Evolutionary conservation across 129 eudicot species (phyloP), one percentile per base, ranked within the genome.

Genomic region (Pittosporum tobira): DNA sequence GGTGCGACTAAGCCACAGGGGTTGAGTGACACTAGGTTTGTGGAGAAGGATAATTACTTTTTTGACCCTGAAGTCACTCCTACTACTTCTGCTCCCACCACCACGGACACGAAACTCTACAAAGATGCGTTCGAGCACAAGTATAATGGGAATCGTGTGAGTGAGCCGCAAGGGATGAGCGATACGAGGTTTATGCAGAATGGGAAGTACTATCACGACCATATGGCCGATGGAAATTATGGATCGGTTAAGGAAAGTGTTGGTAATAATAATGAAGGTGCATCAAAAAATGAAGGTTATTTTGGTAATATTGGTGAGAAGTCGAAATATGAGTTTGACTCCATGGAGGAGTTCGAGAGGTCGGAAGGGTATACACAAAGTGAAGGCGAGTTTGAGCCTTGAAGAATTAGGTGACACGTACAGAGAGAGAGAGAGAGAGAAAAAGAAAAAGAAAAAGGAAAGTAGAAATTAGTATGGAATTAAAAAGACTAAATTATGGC

Each of bases 271-370:
- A 58, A 40, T 1, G 71, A 73, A 63, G 85, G 73, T n/a, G n/a
- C n/a, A n/a, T n/a, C n/a, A n/a, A 62, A 44, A 12, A 58, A 40
- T 1, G 71, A 73, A 63, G 85, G 73, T 40, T 75, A 77, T 71
- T 62, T 67, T 57, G 64, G 70, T 10, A 73, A 55, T 31, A 22
- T 51, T 46, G 58, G 71, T 29, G 50, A 73, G 36, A 72, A 61
- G 34, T 71, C 84, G 21, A 70, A 75, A 18, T 79, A 78, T 68
- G 84, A 71, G 66, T 88, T 84, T 58, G 82, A 88, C 43, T 64
- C 90, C 34, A 84, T 84, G 87, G 90, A 81, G 55, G 90, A 84
- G 76, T 79, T 73, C 49, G 94, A 84, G 63, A 88, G 71, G 71
- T 80, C 84, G 42, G 59, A 77, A 21, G 90, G 79, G 21, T 80